These are phyloP conservation scores for Fomitopsis pinicola DNA, from an alignment of 1,284 basidiomycete species.

Conservation along the genomic window DNA sequence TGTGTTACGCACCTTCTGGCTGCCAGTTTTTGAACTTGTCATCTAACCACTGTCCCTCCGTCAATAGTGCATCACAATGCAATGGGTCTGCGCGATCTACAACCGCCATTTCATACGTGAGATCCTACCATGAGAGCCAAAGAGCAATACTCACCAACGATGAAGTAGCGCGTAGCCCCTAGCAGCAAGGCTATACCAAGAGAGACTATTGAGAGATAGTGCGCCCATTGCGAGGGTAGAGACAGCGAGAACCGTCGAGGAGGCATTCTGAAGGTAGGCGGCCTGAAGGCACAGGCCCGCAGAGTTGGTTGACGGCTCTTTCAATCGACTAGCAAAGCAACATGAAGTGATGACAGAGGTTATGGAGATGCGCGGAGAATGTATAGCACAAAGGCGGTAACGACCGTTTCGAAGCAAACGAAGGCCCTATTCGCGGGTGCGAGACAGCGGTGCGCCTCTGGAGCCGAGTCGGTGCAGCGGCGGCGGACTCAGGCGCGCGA, in stretches of 20 bases:
- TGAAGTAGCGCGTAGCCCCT: constrained; percentile 40
- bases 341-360: background rate
- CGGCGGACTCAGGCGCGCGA: background rate
- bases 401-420: background rate
- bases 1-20: constrained; percentile 61
- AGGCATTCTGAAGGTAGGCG: constrained; percentile 15
- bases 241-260: constrained; percentile 27
- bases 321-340: background rate
- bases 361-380: background rate
- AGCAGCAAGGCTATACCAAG: constrained; percentile 35
- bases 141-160: constrained; percentile 41
- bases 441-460: background rate
- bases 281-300: background rate
- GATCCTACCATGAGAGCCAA: background rate
- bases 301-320: background rate
- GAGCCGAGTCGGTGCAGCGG: background rate
- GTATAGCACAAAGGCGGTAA: background rate
- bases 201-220: constrained; percentile 41
- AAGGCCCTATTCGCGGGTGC: background rate
- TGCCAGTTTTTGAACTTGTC: constrained; percentile 70
- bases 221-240: constrained; percentile 51
- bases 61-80: constrained; percentile 69
- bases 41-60: constrained; percentile 79
- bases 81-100: constrained; percentile 69
- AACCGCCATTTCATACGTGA: background rate